Evolutionary conservation across 768 basidiomycete species (phyloP), one percentile per base, ranked within the genome.

Genomic region (Calocybe gangraenosa): DNA sequence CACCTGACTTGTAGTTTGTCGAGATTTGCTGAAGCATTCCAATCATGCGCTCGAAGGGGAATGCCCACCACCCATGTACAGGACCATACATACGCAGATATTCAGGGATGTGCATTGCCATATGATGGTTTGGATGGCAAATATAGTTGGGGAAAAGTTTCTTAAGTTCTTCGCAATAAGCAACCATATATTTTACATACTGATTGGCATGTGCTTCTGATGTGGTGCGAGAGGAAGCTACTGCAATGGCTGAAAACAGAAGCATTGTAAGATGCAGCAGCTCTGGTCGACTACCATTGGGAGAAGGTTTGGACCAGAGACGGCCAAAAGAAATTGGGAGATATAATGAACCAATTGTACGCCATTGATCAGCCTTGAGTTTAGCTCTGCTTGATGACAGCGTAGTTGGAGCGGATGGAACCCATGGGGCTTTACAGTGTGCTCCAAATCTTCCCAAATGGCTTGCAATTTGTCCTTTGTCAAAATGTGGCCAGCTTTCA

Each of bases 21-120:
- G 51, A 37, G 9, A 69, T 53, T 1, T 50, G 36, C 36, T 74
- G 68, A 0, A 73, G 47, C 30, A 51, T 58, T 0, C 70, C 64
- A 39, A 73, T 71, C 9, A 65, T 44, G 0, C 56, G 41, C 42
- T 73, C 66, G 35, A 65, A 69, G 0, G 65, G 66, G 47, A 65
- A 72, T 1, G 57, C 53, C 65, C 67, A 71, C 71, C 67, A 73
- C 1, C 58, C 59, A 32, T 58, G 55, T 0, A 64, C 53, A n/a
- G 67, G 68, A 0, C 71, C 64, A 44, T 58, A 69, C 3, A 44
- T 42, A 7, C 18, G 8, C 1, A 67, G 37, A 31, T 63, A 66
- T 1, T 57, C 44, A 0, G 45, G 31, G 1, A 67, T 44, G 23
- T 69, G 65, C 19, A 66, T 32, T 0, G 57, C 56, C 33, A 55